Base-by-base conservation (phyloP, 2,329 filamentous ascomycete genomes). In the Mycosphaerella arachidis region DNA sequence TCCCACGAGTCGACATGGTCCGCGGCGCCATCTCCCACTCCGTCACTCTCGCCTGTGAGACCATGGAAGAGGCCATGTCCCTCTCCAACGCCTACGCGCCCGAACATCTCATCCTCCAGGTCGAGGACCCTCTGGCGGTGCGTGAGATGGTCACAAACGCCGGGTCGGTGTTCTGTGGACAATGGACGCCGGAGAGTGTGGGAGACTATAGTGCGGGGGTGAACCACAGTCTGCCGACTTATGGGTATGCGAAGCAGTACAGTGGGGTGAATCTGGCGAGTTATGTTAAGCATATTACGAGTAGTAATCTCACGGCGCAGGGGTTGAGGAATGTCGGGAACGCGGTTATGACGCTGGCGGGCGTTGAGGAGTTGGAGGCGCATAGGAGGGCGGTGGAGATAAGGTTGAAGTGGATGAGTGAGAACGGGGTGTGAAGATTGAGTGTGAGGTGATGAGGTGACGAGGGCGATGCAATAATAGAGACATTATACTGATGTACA, bases 181-280 rank as follows among this genome's bases (percentile, higher is more conserved):
- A 89, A 66, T 99, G 94, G 94, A 97, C 94, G 0, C 94, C 94
- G 6, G 94, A 99, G 78, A 96, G 91, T 74, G 94, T 99, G 3
- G 94, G 94, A 50, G 94, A 99, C 75, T 99, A 99, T 79, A 96
- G 92, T 64, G 94, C 94, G 56, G 94, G 94, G 71, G 94, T 99
- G 46, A 99, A 99, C 76, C 94, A 99, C 80, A 95, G 91, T 60
- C 80, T 99, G 66, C 94, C 94, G 55, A 99, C 94, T 0, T 99
- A 97, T 72, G 94, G 94, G 45, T 99, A 96, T 71, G 94, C 94
- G 53, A 96, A 96, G 78, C 94, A 99, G 76, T 99, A 99, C 79
- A 97, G 92, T 6, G 94, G 94, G 55, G 94, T 99, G 72, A 99
- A 96, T 75, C 84, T 99, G 6, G 91, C 86, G 33, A 97, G 93